Percentiles rank a stretch among this genome's conserved stretches.
These are phyloP conservation scores for Aspergillus ochraceus DNA, from an alignment of 2,329 filamentous ascomycete genomes.

Conservation along the genomic window DNA sequence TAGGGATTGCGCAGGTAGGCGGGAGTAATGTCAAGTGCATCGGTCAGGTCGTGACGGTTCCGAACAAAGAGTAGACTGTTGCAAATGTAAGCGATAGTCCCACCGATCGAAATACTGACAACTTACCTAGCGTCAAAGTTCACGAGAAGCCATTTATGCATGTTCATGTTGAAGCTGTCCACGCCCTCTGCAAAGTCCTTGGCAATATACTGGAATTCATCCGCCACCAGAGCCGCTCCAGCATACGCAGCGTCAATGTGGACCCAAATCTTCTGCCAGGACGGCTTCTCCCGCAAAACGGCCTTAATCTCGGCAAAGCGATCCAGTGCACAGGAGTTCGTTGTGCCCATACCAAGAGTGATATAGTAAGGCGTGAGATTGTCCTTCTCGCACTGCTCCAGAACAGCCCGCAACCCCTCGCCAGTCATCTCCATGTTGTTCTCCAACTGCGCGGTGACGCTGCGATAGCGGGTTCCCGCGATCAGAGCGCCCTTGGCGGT, in stretches of 20 bases:
- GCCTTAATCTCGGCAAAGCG: slow-evolving; percentile 70
- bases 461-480: slow-evolving; percentile 77
- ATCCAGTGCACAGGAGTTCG: slow-evolving; percentile 84
- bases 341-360: slow-evolving; percentile 81
- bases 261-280: slow-evolving; percentile 71
- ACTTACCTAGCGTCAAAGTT: slow-evolving; percentile 73
- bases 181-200: slow-evolving; percentile 61
- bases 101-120: accelerated
- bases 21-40: slow-evolving; percentile 75
- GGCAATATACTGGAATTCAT: slow-evolving; percentile 73
- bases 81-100: neutral
- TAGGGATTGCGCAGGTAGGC: slow-evolving; percentile 80
- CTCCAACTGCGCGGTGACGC: slow-evolving; percentile 62
- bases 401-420: slow-evolving; percentile 57
- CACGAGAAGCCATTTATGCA: slow-evolving; percentile 96
- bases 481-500: slow-evolving; percentile 87
- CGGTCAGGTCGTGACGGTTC: slow-evolving; percentile 71
- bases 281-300: slow-evolving; percentile 46
- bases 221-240: slow-evolving; percentile 77
- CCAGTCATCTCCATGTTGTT: slow-evolving; percentile 72
- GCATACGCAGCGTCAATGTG: slow-evolving; percentile 95
- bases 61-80: slow-evolving; percentile 74
- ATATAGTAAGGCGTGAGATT: slow-evolving; percentile 84
- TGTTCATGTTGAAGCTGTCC: slow-evolving; percentile 91
- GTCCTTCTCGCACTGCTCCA: slow-evolving; percentile 65